Percentiles rank a stretch among this genome's conserved stretches.
Conservation (phyloP, 768 basidiomycete genomes). For the Phanerochaete carnosa region DNA sequence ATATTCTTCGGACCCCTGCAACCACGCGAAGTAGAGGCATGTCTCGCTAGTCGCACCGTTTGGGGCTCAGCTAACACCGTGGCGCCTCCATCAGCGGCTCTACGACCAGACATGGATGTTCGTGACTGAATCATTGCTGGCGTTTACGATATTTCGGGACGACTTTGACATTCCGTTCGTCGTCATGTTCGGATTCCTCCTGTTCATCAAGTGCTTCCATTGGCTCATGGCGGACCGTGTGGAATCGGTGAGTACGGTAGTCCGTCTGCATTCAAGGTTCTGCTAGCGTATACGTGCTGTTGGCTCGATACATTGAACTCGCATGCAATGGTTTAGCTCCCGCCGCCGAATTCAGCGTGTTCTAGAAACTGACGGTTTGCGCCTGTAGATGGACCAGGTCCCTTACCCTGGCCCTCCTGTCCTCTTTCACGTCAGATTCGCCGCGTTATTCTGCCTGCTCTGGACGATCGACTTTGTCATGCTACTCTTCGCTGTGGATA, state of each 20-base stretch:
- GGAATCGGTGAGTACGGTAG: constrained; percentile 72
- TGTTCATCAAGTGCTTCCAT: constrained; percentile 97
- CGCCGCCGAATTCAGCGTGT: background rate
- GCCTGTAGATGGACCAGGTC: constrained; percentile 89
- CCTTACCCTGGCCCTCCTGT: constrained; percentile 81
- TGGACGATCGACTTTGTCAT: constrained; percentile 74
- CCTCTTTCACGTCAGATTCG: constrained; percentile 85
- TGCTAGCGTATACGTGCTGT: background rate
- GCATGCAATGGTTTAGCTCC: background rate
- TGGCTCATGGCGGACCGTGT: constrained; percentile 95
- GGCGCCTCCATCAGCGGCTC: constrained; percentile 61
- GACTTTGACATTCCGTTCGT: constrained; percentile 92
- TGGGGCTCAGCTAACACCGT: background rate
- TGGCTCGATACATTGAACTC: background rate
- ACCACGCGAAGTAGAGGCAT: constrained; percentile 87
- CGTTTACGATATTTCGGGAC: constrained; percentile 96
- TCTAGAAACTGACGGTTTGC: constrained; percentile 1
- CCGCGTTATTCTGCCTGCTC: constrained; percentile 67
- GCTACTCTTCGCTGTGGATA: constrained; percentile 79
- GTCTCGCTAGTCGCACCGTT: constrained; percentile 16
- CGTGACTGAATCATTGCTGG: constrained; percentile 92
- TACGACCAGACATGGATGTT: constrained; percentile 98
- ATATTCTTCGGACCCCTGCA: constrained; percentile 91
- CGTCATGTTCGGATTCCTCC: constrained; percentile 89
- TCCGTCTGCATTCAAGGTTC: background rate